These are phyloP conservation scores for Laetiporus sulphureus DNA, from an alignment of 1,284 basidiomycete species.

Conservation along the genomic window DNA sequence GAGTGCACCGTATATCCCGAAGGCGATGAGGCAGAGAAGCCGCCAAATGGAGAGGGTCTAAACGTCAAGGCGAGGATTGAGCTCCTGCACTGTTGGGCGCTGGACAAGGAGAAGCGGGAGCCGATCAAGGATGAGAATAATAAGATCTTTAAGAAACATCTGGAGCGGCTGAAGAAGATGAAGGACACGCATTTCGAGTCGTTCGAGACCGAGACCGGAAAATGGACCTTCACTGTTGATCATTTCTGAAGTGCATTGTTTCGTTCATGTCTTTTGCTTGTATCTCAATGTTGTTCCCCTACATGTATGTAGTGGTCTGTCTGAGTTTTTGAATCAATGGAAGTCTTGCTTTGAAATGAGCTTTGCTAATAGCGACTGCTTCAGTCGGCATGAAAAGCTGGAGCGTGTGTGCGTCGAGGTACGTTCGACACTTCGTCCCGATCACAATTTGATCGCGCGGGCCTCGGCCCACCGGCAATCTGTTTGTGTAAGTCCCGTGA, in stretches of 20 bases:
- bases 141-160: constrained; percentile 68
- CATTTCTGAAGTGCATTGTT: constrained; percentile 78
- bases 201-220: constrained; percentile 77
- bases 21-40: constrained; percentile 73
- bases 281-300: too few relatives aligned
- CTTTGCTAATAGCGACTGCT: too few relatives aligned
- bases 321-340: too few relatives aligned
- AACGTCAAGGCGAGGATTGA: constrained; percentile 84
- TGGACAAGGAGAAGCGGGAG: constrained; percentile 89
- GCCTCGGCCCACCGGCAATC: too few relatives aligned
- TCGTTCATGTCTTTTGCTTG: too few relatives aligned
- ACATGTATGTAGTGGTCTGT: too few relatives aligned
- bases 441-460: too few relatives aligned
- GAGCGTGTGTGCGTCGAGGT: too few relatives aligned
- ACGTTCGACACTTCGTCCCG: too few relatives aligned
- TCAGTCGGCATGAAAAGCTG: too few relatives aligned
- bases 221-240: constrained; percentile 92
- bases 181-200: constrained; percentile 81
- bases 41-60: constrained; percentile 77
- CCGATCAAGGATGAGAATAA: constrained; percentile 82
- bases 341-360: too few relatives aligned
- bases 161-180: constrained; percentile 82
- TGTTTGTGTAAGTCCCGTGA: too few relatives aligned
- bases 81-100: constrained; percentile 81
- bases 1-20: constrained; percentile 95